phyloP scores from a whole-genome alignment of 371 early-diverging fungal genomes.

The Circinella umbellata region DNA sequence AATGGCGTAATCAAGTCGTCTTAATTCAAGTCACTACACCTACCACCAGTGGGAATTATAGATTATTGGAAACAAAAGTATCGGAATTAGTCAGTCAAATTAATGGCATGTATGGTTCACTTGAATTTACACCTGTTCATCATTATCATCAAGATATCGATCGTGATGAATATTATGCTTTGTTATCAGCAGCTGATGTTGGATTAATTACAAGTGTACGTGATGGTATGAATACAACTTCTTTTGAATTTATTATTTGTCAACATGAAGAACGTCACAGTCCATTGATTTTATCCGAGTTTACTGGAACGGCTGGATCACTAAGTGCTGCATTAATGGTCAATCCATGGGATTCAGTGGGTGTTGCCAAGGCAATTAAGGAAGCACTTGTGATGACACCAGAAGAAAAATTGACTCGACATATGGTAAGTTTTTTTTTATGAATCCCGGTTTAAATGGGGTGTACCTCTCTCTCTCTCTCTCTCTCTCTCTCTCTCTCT shows the following conservation, averaged over 20 bases:
- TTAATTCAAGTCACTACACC: slow-evolving; percentile 75
- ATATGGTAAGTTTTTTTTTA: slow-evolving; percentile 26
- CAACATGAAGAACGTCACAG: slow-evolving; percentile 89
- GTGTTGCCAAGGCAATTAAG: slow-evolving; percentile 90
- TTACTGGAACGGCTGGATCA: slow-evolving; percentile 97
- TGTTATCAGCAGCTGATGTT: slow-evolving; percentile 95
- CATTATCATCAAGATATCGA: slow-evolving; percentile 96
- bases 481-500: no score
- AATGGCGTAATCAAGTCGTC: slow-evolving; percentile 90
- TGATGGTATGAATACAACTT: slow-evolving; percentile 99
- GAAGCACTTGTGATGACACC: slow-evolving; percentile 82
- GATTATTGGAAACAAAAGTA: slow-evolving; percentile 79
- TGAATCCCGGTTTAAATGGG: no score
- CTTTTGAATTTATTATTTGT: slow-evolving; percentile 97
- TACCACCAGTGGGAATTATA: slow-evolving; percentile 56
- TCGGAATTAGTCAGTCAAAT: slow-evolving; percentile 91
- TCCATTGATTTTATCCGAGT: slow-evolving; percentile 95
- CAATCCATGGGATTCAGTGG: slow-evolving; percentile 96
- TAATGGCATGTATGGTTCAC: slow-evolving; percentile 93
- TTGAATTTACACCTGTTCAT: slow-evolving; percentile 95
- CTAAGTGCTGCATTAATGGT: slow-evolving; percentile 91
- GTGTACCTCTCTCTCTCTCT: no score
- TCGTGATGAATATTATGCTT: slow-evolving; percentile 94
- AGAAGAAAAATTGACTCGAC: slow-evolving; percentile 65
- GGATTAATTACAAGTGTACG: slow-evolving; percentile 95